Evolutionary conservation across 331 rosid species (phyloP).

Genomic region (Prunus yedoensis): DNA sequence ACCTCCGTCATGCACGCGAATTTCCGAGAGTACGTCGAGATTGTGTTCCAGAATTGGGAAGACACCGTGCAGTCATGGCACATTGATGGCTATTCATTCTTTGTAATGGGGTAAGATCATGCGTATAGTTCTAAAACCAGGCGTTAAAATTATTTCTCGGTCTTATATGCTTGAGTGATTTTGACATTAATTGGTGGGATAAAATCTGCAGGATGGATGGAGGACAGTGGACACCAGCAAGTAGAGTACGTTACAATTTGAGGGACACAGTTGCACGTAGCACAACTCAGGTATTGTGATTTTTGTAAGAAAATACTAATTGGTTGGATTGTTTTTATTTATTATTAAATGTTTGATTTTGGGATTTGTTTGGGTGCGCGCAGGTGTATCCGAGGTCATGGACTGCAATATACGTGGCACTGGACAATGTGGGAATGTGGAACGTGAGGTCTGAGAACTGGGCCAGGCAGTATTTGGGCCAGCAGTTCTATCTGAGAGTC

Average conservation of each 20-base stretch:
- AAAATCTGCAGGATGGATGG: slow-evolving; percentile 67
- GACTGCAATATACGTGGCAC: slow-evolving; percentile 84
- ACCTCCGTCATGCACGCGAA: slow-evolving; percentile 78
- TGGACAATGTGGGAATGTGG: slow-evolving; percentile 99
- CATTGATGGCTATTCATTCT: slow-evolving; percentile 84
- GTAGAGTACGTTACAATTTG: slow-evolving; percentile 75
- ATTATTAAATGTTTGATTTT: not conserved
- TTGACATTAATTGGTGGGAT: slow-evolving; percentile 16
- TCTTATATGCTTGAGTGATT: not conserved
- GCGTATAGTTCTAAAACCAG: no score
- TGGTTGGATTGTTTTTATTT: no score
- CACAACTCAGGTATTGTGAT: slow-evolving; percentile 61
- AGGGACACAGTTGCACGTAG: slow-evolving; percentile 84
- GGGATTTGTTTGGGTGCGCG: not conserved
- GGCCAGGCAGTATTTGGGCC: slow-evolving; percentile 94
- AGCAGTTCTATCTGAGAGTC: slow-evolving; percentile 86
- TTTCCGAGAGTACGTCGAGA: slow-evolving; percentile 77
- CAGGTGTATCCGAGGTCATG: slow-evolving; percentile 89
- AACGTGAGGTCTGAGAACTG: slow-evolving; percentile 87
- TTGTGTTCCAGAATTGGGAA: slow-evolving; percentile 96
- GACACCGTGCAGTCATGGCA: slow-evolving; percentile 87
- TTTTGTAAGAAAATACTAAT: no score
- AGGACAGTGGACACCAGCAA: slow-evolving; percentile 87
- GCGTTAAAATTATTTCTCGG: not conserved
- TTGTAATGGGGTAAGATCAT: slow-evolving; percentile 79